Conservation (phyloP, 176 grass and related monocot genomes). For the Otatea glauca region DNA sequence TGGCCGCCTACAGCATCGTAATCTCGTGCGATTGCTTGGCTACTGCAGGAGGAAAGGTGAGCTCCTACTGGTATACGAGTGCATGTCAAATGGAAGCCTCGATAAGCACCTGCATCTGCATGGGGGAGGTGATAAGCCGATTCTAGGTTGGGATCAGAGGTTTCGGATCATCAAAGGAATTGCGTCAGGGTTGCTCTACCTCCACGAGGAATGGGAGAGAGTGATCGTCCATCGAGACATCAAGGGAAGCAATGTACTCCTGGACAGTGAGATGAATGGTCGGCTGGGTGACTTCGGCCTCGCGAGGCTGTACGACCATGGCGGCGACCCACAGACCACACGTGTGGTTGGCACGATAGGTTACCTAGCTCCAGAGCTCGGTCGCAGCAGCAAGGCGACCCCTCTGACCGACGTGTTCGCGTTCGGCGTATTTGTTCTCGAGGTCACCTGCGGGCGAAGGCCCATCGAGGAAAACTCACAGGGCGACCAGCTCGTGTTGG, state of each 20-base stretch:
- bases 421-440: conserved; percentile 37
- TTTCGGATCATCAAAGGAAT: conserved; percentile 40
- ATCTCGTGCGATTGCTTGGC: conserved; percentile 28
- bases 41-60: conserved; percentile 34
- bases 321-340: conserved; percentile 35
- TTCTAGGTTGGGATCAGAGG: conserved; percentile 14
- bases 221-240: conserved; percentile 69
- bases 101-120: neutral
- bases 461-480: neutral
- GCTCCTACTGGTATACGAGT: conserved; percentile 8
- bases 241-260: conserved; percentile 75
- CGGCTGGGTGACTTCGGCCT: conserved; percentile 52
- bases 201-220: conserved; percentile 46
- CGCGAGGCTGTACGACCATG: conserved; percentile 49
- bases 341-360: conserved; percentile 44
- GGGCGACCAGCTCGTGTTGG: neutral
- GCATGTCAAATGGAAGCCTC: neutral
- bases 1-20: conserved; percentile 29
- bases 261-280: conserved; percentile 44
- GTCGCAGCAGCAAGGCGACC: conserved; percentile 19
- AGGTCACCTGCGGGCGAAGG: conserved; percentile 26
- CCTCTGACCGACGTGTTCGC: conserved; percentile 43
- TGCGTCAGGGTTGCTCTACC: conserved; percentile 29
- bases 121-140: neutral
- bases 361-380: conserved; percentile 55